phyloP scores from a whole-genome alignment of 345 rosid species.

The Brassica rapa region DNA sequence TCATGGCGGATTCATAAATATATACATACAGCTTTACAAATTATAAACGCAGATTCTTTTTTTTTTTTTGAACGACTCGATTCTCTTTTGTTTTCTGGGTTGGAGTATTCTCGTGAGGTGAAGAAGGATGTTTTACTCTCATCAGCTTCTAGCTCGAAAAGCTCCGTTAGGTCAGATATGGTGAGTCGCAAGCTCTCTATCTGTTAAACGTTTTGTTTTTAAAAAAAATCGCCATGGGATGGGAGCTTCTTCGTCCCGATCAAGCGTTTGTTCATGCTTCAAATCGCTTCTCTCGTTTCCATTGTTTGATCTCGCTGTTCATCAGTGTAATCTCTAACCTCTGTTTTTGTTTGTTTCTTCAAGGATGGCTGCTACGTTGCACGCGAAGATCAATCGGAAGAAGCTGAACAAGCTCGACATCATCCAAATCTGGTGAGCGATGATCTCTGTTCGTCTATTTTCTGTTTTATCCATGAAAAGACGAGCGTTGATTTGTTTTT shows the following conservation, averaged over 20 bases:
- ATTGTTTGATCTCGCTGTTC: neutral
- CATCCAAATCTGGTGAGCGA: slow-evolving; percentile 67
- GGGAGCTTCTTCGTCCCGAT: slow-evolving; percentile 17
- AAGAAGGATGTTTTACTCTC: slow-evolving; percentile 80
- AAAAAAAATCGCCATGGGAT: neutral
- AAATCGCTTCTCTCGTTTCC: neutral
- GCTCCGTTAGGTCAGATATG: slow-evolving; percentile 96
- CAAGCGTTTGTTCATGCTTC: slow-evolving; percentile 16
- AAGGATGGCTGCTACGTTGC: slow-evolving; percentile 94
- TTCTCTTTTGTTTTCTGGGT: slow-evolving; percentile 23
- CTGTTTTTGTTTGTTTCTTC: neutral
- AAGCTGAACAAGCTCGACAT: slow-evolving; percentile 71
- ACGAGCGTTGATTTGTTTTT: slow-evolving; percentile 1
- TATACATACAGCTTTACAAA: neutral
- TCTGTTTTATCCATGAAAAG: slow-evolving; percentile 6
- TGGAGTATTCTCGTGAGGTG: neutral
- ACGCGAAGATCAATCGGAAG: slow-evolving; percentile 77
- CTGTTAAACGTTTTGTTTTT: neutral
- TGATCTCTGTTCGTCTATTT: neutral
- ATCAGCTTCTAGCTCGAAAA: slow-evolving; percentile 94
- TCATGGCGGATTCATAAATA: slow-evolving; percentile 29
- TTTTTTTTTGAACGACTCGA: neutral
- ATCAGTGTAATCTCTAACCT: slow-evolving; percentile 17
- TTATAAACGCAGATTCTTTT: slow-evolving; percentile 3
- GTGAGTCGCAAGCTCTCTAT: slow-evolving; percentile 40